phyloP scores from a whole-genome alignment of 2,329 filamentous ascomycete species.

The Chrysosphaeria jannelii region DNA sequence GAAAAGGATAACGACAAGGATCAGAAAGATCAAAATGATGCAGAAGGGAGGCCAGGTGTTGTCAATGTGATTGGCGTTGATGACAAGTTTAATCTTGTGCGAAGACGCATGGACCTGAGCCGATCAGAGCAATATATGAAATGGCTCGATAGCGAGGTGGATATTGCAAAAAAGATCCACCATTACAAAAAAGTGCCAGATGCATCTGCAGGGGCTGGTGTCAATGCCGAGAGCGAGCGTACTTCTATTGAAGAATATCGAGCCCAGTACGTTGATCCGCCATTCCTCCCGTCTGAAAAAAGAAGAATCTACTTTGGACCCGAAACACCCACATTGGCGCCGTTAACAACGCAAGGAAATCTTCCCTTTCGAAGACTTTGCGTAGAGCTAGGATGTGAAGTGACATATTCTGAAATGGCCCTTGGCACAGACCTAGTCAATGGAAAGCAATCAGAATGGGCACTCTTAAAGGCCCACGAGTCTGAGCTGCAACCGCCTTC shows the following conservation, averaged over 20 bases:
- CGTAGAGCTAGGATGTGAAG: slow-evolving; percentile 60
- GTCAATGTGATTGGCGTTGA: slow-evolving; percentile 43
- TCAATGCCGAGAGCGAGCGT: slow-evolving; percentile 5
- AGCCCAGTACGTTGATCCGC: slow-evolving; percentile 59
- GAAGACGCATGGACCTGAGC: slow-evolving; percentile 37
- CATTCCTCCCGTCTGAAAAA: slow-evolving; percentile 78
- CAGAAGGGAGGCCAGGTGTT: slow-evolving; percentile 32
- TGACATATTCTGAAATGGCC: slow-evolving; percentile 97
- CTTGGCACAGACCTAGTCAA: slow-evolving; percentile 73
- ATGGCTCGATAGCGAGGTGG: slow-evolving; percentile 43
- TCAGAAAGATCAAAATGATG: too few species aligned
- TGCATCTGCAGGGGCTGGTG: slow-evolving; percentile 7
- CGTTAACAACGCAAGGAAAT: slow-evolving; percentile 88
- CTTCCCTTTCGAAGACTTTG: slow-evolving; percentile 80
- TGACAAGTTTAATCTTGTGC: slow-evolving; percentile 45
- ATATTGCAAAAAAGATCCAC: slow-evolving; percentile 16
- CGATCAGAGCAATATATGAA: slow-evolving; percentile 46
- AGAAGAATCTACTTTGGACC: slow-evolving; percentile 74
- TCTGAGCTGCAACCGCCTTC: slow-evolving; percentile 47
- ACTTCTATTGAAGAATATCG: slow-evolving; percentile 32
- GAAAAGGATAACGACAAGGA: slow-evolving; percentile 16
- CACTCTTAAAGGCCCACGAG: slow-evolving; percentile 73
- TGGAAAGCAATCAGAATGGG: slow-evolving; percentile 79
- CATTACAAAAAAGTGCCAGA: slow-evolving; percentile 9
- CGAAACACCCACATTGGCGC: slow-evolving; percentile 80